phyloP scores from a whole-genome alignment of 129 eudicot genomes.

The Pulicaria dysenterica region DNA sequence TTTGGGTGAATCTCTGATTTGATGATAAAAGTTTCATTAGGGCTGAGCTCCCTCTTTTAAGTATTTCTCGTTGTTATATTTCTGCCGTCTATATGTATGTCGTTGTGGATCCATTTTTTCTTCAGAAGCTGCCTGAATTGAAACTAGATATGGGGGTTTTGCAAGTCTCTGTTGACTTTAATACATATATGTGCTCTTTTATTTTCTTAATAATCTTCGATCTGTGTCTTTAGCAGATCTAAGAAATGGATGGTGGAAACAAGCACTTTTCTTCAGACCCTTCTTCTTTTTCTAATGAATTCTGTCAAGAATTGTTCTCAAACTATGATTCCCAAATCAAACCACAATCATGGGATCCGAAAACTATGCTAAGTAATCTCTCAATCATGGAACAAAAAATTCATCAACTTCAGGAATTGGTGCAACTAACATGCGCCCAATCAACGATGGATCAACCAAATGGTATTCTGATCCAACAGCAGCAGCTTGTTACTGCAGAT shows the following conservation, averaged over 20 bases:
- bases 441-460: slow-evolving; percentile 38
- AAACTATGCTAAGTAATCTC: slow-evolving; percentile 68
- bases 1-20: not conserved
- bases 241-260: slow-evolving; percentile 61
- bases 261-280: slow-evolving; percentile 37
- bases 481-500: slow-evolving; percentile 90
- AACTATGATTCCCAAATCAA: slow-evolving; percentile 37
- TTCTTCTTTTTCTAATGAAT: slow-evolving; percentile 36
- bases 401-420: slow-evolving; percentile 85
- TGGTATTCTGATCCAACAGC: slow-evolving; percentile 68
- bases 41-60: not conserved
- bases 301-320: slow-evolving; percentile 31
- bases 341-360: slow-evolving; percentile 77
- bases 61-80: too few relatives aligned
- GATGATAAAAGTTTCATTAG: slow-evolving; percentile 14
- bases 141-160: too few relatives aligned
- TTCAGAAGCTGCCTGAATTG: too few relatives aligned
- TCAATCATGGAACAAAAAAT: slow-evolving; percentile 81
- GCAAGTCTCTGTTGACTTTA: too few relatives aligned
- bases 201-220: too few relatives aligned
- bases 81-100: too few relatives aligned
- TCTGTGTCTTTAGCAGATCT: slow-evolving; percentile 26
- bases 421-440: slow-evolving; percentile 49
- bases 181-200: too few relatives aligned
- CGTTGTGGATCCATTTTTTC: too few relatives aligned